Conservation (phyloP, 257 asterid species). For the Galeopsis tetrahit region DNA sequence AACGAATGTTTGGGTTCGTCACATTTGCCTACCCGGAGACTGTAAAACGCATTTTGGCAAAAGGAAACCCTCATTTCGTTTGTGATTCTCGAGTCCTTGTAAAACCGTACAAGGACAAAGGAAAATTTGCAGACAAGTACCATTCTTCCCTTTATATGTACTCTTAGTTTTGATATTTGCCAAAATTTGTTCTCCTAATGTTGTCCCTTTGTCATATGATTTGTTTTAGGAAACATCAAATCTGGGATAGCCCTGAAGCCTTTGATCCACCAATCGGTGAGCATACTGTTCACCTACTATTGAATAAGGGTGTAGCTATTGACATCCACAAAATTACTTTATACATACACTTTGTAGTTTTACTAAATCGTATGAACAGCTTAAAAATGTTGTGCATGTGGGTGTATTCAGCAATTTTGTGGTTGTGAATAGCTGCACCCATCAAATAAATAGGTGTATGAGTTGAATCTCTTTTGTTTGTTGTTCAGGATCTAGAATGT, state of each 20-base stretch:
- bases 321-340: too few species aligned
- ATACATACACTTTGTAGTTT: too few species aligned
- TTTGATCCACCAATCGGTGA: slow-evolving; percentile 67
- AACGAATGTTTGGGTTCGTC: slow-evolving; percentile 95
- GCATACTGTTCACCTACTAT: slow-evolving; percentile 4
- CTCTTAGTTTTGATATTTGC: neutral
- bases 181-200: slow-evolving; percentile 13
- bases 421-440: too few species aligned
- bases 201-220: slow-evolving; percentile 16
- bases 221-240: slow-evolving; percentile 59
- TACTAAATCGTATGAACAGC: too few species aligned
- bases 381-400: too few species aligned
- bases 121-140: slow-evolving; percentile 77
- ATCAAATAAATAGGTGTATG: neutral
- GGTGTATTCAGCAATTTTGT: too few species aligned
- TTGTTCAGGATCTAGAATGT: slow-evolving; percentile 59
- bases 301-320: too few species aligned
- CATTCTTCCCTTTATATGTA: neutral
- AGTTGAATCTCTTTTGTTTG: slow-evolving; percentile 7
- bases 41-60: slow-evolving; percentile 78
- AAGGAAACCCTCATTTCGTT: slow-evolving; percentile 88
- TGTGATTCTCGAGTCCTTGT: slow-evolving; percentile 96
- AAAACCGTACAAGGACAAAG: slow-evolving; percentile 93
- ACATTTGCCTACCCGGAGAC: slow-evolving; percentile 84
- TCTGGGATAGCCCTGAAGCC: slow-evolving; percentile 61